These are phyloP conservation scores for Mycena metata DNA, from an alignment of 768 basidiomycete species.

Conservation along the genomic window DNA sequence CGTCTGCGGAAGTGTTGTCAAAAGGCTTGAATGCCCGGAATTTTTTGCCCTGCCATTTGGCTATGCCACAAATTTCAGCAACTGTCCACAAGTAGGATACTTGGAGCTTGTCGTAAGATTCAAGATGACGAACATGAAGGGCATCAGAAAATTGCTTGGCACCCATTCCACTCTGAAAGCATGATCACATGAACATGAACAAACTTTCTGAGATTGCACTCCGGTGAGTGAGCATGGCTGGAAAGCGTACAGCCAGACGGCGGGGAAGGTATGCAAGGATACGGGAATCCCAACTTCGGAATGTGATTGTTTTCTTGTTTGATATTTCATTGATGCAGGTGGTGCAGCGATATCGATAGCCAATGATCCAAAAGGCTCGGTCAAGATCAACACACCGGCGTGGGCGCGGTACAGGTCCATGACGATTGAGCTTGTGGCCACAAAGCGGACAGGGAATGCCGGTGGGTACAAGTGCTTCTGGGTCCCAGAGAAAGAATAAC, in stretches of 20 bases:
- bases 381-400: constrained; percentile 16
- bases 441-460: constrained; percentile 11
- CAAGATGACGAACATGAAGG: constrained; percentile 36
- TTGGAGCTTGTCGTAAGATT: constrained; percentile 35
- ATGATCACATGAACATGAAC: constrained; percentile 36
- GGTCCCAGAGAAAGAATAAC: constrained; percentile 18
- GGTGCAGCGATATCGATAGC: constrained; percentile 18
- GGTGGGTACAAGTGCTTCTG: background rate
- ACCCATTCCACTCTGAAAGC: constrained; percentile 41
- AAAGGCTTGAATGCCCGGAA: background rate
- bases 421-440: background rate
- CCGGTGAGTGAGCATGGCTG: constrained; percentile 38
- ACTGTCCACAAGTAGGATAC: constrained; percentile 5
- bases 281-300: constrained; percentile 18
- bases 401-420: constrained; percentile 2
- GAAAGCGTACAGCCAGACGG: constrained; percentile 27
- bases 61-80: background rate
- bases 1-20: background rate
- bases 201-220: constrained; percentile 37
- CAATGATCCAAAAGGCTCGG: constrained; percentile 10
- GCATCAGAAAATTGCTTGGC: constrained; percentile 43
- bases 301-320: background rate
- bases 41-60: background rate
- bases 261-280: constrained; percentile 1
- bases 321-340: constrained; percentile 7